Base-by-base conservation (phyloP, 257 asterid genomes). In the Fraxinus americana region DNA sequence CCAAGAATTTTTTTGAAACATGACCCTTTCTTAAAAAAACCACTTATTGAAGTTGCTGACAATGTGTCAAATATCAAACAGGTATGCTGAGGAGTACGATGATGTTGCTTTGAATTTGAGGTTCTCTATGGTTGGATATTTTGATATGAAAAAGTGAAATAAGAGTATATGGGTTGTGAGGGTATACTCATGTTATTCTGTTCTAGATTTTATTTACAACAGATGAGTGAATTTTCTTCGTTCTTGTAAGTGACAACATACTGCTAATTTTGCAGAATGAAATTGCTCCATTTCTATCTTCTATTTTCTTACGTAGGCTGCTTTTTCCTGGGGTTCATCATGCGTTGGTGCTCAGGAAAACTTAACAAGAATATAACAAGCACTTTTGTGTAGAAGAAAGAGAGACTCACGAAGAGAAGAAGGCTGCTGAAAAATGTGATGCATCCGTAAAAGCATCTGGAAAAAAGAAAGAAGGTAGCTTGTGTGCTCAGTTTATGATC, bases 271-370 rank as follows among this genome's bases (percentile, higher is more conserved):
- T 83, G 89, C 99, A 95, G 99, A 98, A 95, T 82, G 97, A 90
- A 83, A 84, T 95, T 77, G 80, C 85, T 73, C 87, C 94, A 75
- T 88, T 91, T 85, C 81, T 95, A 69, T 95, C 99, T 79, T 89
- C 97, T 74, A 84, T 95, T 73, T 93, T 88, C 84, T 77, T 93
- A 79, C 96, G 88, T 82, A 90, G 96, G 74, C 78, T 95, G 84
- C 96, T 95, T 89, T 89, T 83, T 80, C 99, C 99, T 70, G 98
- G 97, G 74, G 94, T 91, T 80, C 83, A 89, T 84, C 88, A 92
- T 81, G 79, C 77, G 77, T 77, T 88, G 74, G 92, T 86, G 82
- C 90, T 95, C 70, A 89, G 91, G 81, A 86, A 85, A 80, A 93
- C 99, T n/a, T 85, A 93, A 68, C 92, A 87, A 77, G 89, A 91